These are phyloP conservation scores for Lodderomyces margitis DNA, from an alignment of 1,139 yeast species.

Conservation along the genomic window DNA sequence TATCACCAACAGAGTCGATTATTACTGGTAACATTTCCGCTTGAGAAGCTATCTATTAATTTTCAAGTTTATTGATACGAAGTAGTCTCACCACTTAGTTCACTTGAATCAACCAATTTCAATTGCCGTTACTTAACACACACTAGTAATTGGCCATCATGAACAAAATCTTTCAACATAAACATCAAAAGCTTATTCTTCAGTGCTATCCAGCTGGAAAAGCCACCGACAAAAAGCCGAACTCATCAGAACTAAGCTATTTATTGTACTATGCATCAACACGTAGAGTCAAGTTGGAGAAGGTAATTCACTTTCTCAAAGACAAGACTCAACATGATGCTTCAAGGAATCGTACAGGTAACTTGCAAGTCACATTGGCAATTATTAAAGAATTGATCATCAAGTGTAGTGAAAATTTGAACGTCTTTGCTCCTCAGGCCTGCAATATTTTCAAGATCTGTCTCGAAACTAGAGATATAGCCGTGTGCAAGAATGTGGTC, in stretches of 20 bases:
- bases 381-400: constrained; percentile 68
- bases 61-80: too few relatives aligned
- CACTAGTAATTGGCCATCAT: constrained; percentile 9
- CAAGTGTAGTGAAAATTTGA: constrained; percentile 78
- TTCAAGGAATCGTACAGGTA: constrained; percentile 60
- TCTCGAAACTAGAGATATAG: constrained; percentile 51
- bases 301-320: constrained; percentile 71
- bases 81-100: too few relatives aligned
- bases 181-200: constrained; percentile 84
- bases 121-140: too few relatives aligned
- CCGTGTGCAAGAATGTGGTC: constrained; percentile 52
- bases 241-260: constrained; percentile 86
- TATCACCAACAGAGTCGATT: too few relatives aligned
- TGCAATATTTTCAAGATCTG: constrained; percentile 48
- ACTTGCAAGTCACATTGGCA: constrained; percentile 76
- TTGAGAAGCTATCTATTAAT: too few relatives aligned
- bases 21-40: too few relatives aligned
- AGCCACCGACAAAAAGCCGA: constrained; percentile 82
- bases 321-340: constrained; percentile 66
- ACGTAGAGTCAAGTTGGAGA: constrained; percentile 81
- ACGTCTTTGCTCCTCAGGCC: constrained; percentile 69
- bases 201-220: constrained; percentile 94
- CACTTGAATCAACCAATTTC: too few relatives aligned
- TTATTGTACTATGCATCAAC: constrained; percentile 90
- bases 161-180: constrained; percentile 53